These are phyloP conservation scores for Aspergillus nanangensis DNA, from an alignment of 495 filamentous ascomycete species.

Conservation along the genomic window DNA sequence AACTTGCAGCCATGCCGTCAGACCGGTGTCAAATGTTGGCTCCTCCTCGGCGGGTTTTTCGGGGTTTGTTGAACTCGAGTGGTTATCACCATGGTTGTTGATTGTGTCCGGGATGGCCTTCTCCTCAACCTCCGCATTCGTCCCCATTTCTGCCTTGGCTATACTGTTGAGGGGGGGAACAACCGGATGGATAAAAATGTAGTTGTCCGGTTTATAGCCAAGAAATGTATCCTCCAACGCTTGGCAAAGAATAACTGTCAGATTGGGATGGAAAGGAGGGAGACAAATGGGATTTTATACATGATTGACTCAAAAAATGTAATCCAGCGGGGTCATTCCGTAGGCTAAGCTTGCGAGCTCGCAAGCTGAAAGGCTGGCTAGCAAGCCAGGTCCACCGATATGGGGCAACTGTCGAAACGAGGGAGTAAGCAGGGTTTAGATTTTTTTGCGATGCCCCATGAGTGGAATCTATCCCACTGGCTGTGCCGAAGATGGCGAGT, in stretches of 20 bases:
- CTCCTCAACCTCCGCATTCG: constrained; percentile 25
- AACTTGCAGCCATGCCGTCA: constrained; percentile 49
- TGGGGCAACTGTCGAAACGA: too few species aligned
- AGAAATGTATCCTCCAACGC: too few species aligned
- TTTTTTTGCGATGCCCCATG: not conserved
- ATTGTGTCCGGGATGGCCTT: constrained; percentile 12
- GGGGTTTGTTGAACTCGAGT: not conserved
- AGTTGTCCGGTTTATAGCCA: too few species aligned
- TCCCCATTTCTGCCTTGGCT: constrained; percentile 7
- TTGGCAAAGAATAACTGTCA: too few species aligned
- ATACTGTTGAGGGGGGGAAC: not conserved
- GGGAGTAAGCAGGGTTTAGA: not conserved
- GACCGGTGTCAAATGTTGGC: constrained; percentile 33
- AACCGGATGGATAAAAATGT: not conserved
- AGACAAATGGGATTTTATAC: not conserved
- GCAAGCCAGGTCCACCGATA: constrained; percentile 1
- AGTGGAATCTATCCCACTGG: constrained; percentile 1
- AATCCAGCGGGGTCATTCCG: not conserved
- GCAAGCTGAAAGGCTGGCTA: constrained; percentile 1
- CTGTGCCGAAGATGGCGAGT: not conserved
- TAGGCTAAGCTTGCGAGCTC: constrained; percentile 13
- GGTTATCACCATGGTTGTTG: constrained; percentile 12
- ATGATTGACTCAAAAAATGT: not conserved
- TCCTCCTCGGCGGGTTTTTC: constrained; percentile 16
- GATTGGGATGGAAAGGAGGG: too few species aligned